These are phyloP conservation scores for Macadamia integrifolia DNA, from an alignment of 164 flowering plant genomes.

Conservation along the genomic window DNA sequence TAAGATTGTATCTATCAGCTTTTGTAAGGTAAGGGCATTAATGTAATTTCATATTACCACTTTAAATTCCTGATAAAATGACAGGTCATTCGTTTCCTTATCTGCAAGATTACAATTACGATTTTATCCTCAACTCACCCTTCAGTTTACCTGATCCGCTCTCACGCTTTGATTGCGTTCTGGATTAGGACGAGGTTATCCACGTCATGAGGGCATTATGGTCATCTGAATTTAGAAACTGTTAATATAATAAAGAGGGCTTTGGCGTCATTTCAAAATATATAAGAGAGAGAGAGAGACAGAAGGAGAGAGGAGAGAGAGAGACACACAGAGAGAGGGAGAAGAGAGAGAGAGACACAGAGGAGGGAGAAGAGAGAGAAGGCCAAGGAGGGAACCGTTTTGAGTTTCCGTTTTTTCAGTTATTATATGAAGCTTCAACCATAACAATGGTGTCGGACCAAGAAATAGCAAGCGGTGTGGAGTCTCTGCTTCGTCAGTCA, in stretches of 20 bases:
- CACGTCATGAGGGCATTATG: no score
- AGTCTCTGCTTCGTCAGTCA: conserved; percentile 45
- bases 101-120: not conserved
- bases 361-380: not conserved
- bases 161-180: no score
- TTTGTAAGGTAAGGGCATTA: not conserved
- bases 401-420: conserved; percentile 2
- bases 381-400: conserved; percentile 10
- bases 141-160: no score
- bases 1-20: no score
- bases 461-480: conserved; percentile 53
- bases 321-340: not conserved
- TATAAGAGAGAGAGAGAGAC: not conserved
- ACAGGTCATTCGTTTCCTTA: not conserved
- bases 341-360: not conserved
- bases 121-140: not conserved
- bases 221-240: no score
- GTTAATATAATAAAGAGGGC: not conserved
- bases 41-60: not conserved
- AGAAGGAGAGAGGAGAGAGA: not conserved
- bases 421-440: not conserved
- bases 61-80: not conserved
- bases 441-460: conserved; percentile 59
- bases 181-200: no score
- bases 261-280: not conserved